Evolutionary conservation across 805 yeast species (phyloP).

Genomic region (Nakazawaea sp.): DNA sequence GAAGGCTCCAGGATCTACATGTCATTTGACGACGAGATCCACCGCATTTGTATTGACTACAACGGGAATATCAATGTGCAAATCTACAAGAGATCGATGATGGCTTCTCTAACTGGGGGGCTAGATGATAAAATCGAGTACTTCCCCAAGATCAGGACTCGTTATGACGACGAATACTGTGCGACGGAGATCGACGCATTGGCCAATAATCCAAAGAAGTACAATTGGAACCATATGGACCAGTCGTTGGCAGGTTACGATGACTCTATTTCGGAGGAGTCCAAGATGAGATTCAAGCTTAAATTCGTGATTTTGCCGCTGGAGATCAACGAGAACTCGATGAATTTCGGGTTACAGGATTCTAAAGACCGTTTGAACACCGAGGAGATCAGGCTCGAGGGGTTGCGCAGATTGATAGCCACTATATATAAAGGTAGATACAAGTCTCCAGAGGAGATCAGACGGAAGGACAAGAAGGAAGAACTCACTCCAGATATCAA

Average conservation of each 20-base stretch:
- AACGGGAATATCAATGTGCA: slow-evolving; percentile 75
- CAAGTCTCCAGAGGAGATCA: slow-evolving; percentile 33
- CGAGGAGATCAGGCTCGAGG: slow-evolving; percentile 92
- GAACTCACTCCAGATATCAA: slow-evolving; percentile 67
- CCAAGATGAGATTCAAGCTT: slow-evolving; percentile 53
- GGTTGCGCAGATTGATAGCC: slow-evolving; percentile 62
- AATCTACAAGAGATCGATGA: slow-evolving; percentile 44
- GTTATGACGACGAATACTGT: slow-evolving; percentile 65
- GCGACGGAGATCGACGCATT: slow-evolving; percentile 51
- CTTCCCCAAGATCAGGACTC: slow-evolving; percentile 60
- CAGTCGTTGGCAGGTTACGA: slow-evolving; percentile 89
- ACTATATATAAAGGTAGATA: slow-evolving; percentile 53
- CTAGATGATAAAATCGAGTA: slow-evolving; percentile 22
- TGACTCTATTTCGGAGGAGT: slow-evolving; percentile 54
- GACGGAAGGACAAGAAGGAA: slow-evolving; percentile 27
- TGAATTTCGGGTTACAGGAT: slow-evolving; percentile 29
- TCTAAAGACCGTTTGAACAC: slow-evolving; percentile 57
- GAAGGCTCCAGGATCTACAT: slow-evolving; percentile 64
- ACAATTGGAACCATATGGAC: slow-evolving; percentile 90
- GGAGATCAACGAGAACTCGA: slow-evolving; percentile 52
- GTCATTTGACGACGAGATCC: slow-evolving; percentile 78
- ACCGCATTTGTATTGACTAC: slow-evolving; percentile 68
- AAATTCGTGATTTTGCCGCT: slow-evolving; percentile 84
- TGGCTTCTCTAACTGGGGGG: slow-evolving; percentile 18
- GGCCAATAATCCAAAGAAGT: slow-evolving; percentile 42